These are phyloP conservation scores for Aspergillus sclerotioniger DNA, from an alignment of 495 filamentous ascomycete genomes.

Conservation along the genomic window DNA sequence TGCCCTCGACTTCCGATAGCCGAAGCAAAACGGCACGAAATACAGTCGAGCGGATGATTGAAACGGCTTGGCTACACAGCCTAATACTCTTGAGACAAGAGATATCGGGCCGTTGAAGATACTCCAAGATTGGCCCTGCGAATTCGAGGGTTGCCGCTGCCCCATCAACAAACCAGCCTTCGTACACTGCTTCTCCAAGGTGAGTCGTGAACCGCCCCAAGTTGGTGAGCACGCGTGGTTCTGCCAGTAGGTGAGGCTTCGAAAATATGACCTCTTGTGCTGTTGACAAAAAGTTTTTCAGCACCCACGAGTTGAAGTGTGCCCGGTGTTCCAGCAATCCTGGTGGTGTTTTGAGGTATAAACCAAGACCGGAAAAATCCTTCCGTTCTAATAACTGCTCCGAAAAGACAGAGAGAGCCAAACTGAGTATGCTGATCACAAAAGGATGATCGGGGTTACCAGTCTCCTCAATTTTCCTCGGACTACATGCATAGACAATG, in stretches of 20 bases:
- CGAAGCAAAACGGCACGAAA: conserved; percentile 73
- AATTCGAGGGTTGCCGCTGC: conserved; percentile 76
- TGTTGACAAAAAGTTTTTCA: conserved; percentile 70
- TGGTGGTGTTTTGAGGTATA: conserved; percentile 86
- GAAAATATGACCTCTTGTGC: conserved; percentile 67
- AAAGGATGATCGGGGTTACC: conserved; percentile 61
- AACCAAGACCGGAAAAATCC: conserved; percentile 84
- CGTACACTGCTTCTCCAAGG: conserved; percentile 84
- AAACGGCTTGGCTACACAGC: conserved; percentile 77
- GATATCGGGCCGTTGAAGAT: conserved; percentile 83
- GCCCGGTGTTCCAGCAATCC: conserved; percentile 92
- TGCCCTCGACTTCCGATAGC: conserved; percentile 77
- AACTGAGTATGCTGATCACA: conserved; percentile 69
- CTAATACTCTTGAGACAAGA: conserved; percentile 78
- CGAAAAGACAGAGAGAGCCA: conserved; percentile 73
- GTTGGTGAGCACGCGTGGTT: conserved; percentile 83
- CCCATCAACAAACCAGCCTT: conserved; percentile 93
- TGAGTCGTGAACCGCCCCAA: conserved; percentile 75
- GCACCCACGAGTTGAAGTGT: conserved; percentile 87
- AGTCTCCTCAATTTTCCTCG: conserved; percentile 31
- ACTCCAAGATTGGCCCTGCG: conserved; percentile 78
- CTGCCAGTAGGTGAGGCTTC: conserved; percentile 67
- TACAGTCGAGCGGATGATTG: conserved; percentile 70
- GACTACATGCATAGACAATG: conserved; percentile 57
- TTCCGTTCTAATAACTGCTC: conserved; percentile 81